Conservation (phyloP, 805 yeast genomes). For the Priceomyces melissophilus region DNA sequence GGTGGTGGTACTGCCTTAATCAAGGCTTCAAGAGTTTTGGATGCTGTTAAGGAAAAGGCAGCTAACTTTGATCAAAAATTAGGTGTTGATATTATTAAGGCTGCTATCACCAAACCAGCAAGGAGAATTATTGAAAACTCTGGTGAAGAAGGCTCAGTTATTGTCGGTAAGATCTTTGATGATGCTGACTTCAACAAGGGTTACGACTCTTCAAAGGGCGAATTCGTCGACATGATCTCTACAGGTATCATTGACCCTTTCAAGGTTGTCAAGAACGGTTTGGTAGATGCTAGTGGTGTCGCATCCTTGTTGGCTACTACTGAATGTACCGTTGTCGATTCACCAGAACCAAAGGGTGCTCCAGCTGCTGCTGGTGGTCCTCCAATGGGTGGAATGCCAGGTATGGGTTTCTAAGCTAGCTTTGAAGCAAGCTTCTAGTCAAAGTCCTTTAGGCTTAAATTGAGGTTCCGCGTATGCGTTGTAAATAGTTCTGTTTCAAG, state of each 20-base stretch:
- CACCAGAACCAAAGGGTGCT: slow-evolving; percentile 73
- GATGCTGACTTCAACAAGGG: slow-evolving; percentile 79
- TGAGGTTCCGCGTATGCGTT: slow-evolving; percentile 1
- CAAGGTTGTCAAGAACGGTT: slow-evolving; percentile 94
- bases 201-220: slow-evolving; percentile 88
- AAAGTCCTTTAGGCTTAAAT: background rate
- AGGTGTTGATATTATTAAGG: slow-evolving; percentile 89
- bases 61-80: slow-evolving; percentile 91
- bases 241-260: slow-evolving; percentile 98
- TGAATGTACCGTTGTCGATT: slow-evolving; percentile 96
- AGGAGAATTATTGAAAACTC: slow-evolving; percentile 94
- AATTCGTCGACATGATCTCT: slow-evolving; percentile 92
- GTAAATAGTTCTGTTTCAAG: slow-evolving; percentile 4
- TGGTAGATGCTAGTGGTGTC: slow-evolving; percentile 95
- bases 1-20: slow-evolving; percentile 99
- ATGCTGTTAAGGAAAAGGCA: slow-evolving; percentile 59
- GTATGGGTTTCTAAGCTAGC: slow-evolving; percentile 26
- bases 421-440: background rate
- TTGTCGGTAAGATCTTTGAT: slow-evolving; percentile 82
- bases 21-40: slow-evolving; percentile 81
- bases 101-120: slow-evolving; percentile 94
- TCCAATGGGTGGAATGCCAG: slow-evolving; percentile 38
- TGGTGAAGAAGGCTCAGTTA: slow-evolving; percentile 95
- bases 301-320: slow-evolving; percentile 97
- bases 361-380: slow-evolving; percentile 46